Evolutionary conservation across 1,284 basidiomycete genomes (phyloP).

Genomic region (Heterobasidion occidentale): DNA sequence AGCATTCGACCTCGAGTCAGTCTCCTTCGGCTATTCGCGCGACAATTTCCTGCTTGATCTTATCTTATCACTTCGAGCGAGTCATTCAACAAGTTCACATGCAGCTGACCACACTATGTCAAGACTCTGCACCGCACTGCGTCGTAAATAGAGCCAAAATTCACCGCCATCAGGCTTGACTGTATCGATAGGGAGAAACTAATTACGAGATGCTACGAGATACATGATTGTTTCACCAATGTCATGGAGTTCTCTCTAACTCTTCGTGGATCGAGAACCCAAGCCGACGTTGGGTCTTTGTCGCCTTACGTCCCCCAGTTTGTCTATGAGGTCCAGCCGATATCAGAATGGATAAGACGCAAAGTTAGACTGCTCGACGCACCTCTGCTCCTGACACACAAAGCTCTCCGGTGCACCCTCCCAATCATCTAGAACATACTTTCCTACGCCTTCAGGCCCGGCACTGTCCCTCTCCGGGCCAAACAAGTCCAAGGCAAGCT

Average conservation of each 20-base stretch:
- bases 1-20: background rate
- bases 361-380: constrained; percentile 10
- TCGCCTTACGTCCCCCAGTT: constrained; percentile 84
- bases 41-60: no score
- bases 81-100: no score
- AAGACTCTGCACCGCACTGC: no score
- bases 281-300: constrained; percentile 83
- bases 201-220: background rate
- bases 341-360: background rate
- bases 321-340: constrained; percentile 34
- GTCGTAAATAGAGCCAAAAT: no score
- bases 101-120: no score
- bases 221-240: background rate
- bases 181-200: no score
- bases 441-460: constrained; percentile 39
- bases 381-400: constrained; percentile 93
- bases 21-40: no score
- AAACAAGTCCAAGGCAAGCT: constrained; percentile 86
- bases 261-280: constrained; percentile 81
- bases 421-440: constrained; percentile 89
- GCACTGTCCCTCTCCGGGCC: constrained; percentile 63
- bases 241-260: constrained; percentile 22
- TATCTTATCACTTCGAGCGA: no score
- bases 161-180: no score
- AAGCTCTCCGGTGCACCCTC: constrained; percentile 91